Base-by-base conservation (phyloP, 2,329 filamentous ascomycete species). In the Calycina herbarum region DNA sequence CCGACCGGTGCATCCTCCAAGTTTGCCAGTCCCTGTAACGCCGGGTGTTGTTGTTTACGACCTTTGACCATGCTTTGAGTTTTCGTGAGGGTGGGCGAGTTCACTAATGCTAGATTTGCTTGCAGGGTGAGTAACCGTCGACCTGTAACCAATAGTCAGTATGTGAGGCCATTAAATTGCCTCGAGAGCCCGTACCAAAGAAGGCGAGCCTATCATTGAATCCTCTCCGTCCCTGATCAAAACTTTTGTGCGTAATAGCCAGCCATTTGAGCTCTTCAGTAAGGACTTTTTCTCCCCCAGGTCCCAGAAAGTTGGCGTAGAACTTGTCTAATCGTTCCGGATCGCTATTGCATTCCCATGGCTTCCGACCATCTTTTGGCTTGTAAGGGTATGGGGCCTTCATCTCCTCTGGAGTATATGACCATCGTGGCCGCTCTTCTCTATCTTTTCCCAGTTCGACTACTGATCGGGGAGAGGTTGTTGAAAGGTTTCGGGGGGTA, bases 201-300 rank as follows among this genome's bases (percentile, higher is more conserved):
- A 92, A 93, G n/a, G 93, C 92, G 78, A 99, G 82, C 68, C 92
- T 87, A 75, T 97, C 94, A 77, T 99, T 99, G 81, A 94, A 97
- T 0, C 94, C 94, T 82, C 94, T 89, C 75, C 93, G 85, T 62
- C 94, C 95, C 76, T 98, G 93, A 77, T 99, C 94, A 76, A 97
- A 98, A 79, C 93, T 97, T 86, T 98, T 98, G 79, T 98, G 95
- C 70, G 95, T 99, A 64, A 99, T 87, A 35, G 94, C 94, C 74
- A 98, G 82, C 95, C 95, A 99, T 81, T 97, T 98, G 68, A 95
- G 83, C 80, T 99, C 94, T 17, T 97, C 94, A 1, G 90, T 89
- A 65, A 99, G 82, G 77, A 95, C 77, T 72, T 85, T 86, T 71
- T 91, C 86, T 65, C 91, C 92, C 57, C 85, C 87, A 58, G 82